Evolutionary conservation across 1,284 basidiomycete species (phyloP).

Genomic region (Puccinia sorghi): DNA sequence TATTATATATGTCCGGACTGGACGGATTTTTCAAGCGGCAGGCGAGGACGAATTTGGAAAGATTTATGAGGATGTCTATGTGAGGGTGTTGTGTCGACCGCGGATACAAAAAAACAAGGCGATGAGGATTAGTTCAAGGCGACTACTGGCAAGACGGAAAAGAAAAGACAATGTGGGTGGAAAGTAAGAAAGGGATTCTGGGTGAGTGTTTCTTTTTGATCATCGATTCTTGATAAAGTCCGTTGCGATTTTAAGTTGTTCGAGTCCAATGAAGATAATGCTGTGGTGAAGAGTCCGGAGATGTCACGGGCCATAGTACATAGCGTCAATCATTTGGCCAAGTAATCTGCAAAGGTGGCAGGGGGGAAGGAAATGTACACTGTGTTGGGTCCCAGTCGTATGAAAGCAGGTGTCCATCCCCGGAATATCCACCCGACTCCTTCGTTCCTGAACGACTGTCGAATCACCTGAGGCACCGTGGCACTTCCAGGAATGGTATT

Average conservation of each 20-base stretch:
- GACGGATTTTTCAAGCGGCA: no score
- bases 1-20: no score
- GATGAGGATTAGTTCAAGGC: no score
- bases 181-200: no score
- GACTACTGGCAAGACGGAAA: no score
- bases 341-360: background rate
- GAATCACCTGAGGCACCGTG: slow-evolving; percentile 73
- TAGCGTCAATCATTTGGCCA: background rate
- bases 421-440: slow-evolving; percentile 90
- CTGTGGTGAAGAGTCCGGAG: background rate
- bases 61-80: no score
- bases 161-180: background rate
- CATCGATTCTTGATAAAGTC: slow-evolving; percentile 29
- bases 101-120: no score
- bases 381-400: slow-evolving; percentile 55
- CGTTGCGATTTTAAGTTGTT: slow-evolving; percentile 39
- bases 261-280: slow-evolving; percentile 45
- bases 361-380: slow-evolving; percentile 18
- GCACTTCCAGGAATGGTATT: slow-evolving; percentile 55
- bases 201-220: background rate
- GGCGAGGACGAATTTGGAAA: no score
- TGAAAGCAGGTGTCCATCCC: slow-evolving; percentile 62
- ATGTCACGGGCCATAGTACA: background rate
- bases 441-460: slow-evolving; percentile 71
- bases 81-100: no score